phyloP scores from a whole-genome alignment of 352 stramenopile species.

The Aphanomyces cochlioides region DNA sequence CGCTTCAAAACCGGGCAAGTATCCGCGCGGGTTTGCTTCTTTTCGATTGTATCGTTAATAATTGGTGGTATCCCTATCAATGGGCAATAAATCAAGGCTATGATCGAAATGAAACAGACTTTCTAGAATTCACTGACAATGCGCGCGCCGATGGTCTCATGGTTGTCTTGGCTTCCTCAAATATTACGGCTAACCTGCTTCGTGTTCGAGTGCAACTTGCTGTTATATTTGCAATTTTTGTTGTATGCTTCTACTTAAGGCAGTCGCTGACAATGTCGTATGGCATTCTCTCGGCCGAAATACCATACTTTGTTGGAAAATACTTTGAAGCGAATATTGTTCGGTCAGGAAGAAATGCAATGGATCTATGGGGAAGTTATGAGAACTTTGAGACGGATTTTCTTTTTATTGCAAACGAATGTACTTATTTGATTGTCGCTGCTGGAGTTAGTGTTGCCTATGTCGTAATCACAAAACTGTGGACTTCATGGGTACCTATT shows the following conservation, averaged over 20 bases:
- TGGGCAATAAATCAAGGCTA: neutral
- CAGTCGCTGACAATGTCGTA: neutral
- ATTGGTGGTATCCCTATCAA: neutral
- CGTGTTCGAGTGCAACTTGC: neutral
- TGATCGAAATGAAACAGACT: neutral
- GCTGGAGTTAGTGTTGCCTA: neutral
- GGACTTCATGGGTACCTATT: neutral
- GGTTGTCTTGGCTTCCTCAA: neutral
- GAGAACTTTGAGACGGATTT: neutral
- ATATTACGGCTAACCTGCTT: neutral
- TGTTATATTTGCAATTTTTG: neutral
- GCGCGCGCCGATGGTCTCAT: neutral
- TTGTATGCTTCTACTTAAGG: neutral
- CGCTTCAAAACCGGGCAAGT: neutral
- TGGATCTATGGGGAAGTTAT: neutral
- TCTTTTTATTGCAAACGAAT: neutral
- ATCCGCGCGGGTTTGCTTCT: neutral
- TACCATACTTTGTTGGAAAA: neutral
- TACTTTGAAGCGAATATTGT: slow-evolving; percentile 1
- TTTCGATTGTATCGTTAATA: neutral
- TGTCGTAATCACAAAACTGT: neutral
- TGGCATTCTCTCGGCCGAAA: neutral
- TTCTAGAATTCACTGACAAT: neutral
- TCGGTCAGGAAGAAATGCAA: neutral
- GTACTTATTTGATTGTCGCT: neutral